Base-by-base conservation (phyloP, 1,284 basidiomycete genomes). In the Cronartium ribicola region DNA sequence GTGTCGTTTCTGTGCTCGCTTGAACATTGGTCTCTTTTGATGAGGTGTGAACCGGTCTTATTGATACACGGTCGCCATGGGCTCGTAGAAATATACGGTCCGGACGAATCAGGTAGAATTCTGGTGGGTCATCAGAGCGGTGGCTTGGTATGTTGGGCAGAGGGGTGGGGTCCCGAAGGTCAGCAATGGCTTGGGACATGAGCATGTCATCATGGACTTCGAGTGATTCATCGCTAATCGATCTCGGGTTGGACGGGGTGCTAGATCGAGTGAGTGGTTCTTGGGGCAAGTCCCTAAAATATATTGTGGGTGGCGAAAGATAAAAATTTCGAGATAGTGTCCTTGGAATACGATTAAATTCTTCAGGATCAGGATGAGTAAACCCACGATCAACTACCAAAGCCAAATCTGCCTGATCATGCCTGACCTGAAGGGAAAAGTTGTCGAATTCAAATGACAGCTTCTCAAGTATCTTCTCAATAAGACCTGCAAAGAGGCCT, bases 101-200 rank as follows among this genome's bases (percentile, higher is more conserved):
- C 55, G 20, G 55, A 57, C 36, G 55, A 22, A 4, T 5, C 20
- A 57, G 20, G 36, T 4, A 7, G 13, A 20, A 41, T 36, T 20
- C 48, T 66, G 48, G 11, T 65, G 8, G 36, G 44, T 11, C 13
- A 37, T 72, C 43, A 22, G 51, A 67, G 46, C 36, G 20, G 8
- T 17, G 55, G 39, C 48, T 71, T 71, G 44, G 10, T 22, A 37
- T 11, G 40, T 41, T 41, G 39, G 57, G 14, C 17, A 43, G 41
- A 44, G 62, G 7, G 62, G 67, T 69, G 41, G 78, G 77, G 4
- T 55, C 72, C 37, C 84, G 80, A 11, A 85, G 77, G 77, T 85
- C 83, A 1, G 81, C 81, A 7, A 84, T 82, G 0, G 83, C 83
- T 76, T 82, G 81, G 5, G 83, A 84, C 83, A 85, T 84, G 65